Percentiles rank a stretch among this genome's conserved stretches.
Evolutionary conservation across 1,284 basidiomycete species (phyloP).

Genomic region (Ceratobasidium sp.): DNA sequence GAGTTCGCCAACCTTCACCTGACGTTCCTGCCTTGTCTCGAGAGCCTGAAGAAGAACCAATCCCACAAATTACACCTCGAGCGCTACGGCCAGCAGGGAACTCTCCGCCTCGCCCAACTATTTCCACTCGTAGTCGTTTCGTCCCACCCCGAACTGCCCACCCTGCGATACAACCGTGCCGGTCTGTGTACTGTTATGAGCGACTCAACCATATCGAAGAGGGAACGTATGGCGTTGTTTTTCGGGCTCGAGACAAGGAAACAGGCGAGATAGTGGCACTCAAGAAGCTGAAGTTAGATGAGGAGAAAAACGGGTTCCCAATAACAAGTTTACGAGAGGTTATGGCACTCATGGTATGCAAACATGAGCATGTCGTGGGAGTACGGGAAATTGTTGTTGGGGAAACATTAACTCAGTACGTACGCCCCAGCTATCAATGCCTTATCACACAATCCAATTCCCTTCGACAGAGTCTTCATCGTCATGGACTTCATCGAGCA

Average conservation of each 20-base stretch:
- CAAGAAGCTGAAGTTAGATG: slow-evolving; percentile 98
- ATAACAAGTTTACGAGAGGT: slow-evolving; percentile 97
- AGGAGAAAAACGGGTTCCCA: slow-evolving; percentile 98
- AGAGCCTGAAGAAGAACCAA: slow-evolving; percentile 28
- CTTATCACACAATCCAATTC: neutral
- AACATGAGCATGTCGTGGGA: slow-evolving; percentile 94
- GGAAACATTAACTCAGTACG: slow-evolving; percentile 98
- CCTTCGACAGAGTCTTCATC: slow-evolving; percentile 83
- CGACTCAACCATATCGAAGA: slow-evolving; percentile 98
- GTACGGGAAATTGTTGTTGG: slow-evolving; percentile 98
- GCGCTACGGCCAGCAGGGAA: slow-evolving; percentile 31
- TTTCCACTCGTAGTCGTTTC: slow-evolving; percentile 50
- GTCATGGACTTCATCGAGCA: slow-evolving; percentile 99
- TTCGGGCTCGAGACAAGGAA: slow-evolving; percentile 91
- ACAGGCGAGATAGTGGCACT: slow-evolving; percentile 95
- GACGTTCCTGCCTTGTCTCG: slow-evolving; percentile 36
- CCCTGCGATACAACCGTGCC: slow-evolving; percentile 80
- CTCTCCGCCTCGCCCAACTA: neutral
- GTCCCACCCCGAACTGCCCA: slow-evolving; percentile 81
- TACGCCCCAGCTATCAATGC: slow-evolving; percentile 49
- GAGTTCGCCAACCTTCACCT: slow-evolving; percentile 37
- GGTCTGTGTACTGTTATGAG: slow-evolving; percentile 93
- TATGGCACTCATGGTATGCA: slow-evolving; percentile 90
- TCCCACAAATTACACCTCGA: slow-evolving; percentile 17
- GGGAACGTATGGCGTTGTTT: slow-evolving; percentile 98